Base-by-base conservation (phyloP, 257 asterid species). In the Solanum sparsipilum region DNA sequence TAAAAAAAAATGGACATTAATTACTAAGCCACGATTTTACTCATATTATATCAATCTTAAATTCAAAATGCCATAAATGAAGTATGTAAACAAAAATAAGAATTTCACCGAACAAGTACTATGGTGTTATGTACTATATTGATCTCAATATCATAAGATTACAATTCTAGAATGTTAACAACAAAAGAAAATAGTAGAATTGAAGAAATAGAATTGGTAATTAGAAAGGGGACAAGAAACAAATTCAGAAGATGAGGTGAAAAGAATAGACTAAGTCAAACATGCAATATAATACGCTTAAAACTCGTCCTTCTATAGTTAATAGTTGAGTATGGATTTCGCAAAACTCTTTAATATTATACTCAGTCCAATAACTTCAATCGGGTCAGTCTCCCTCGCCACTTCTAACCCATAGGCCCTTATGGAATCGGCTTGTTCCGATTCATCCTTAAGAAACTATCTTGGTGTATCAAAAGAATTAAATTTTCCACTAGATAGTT, bases 21-120 rank as follows among this genome's bases (percentile, higher is more conserved):
- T 56, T 56, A 56, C 0, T 56, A 0, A 2, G 9, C 4, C 23
- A 52, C 4, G 0, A 16, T 16, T 52, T 6, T 16, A 52, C 9
- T 52, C 9, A 52, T 52, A 52, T 16, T 16, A 52, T 52, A 16
- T 52, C 9, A 52, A 16, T 52, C 23, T 52, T 52, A 0, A 0
- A 52, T 52, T 52, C 21, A 52, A 52, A 48, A 18, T 56, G 1
- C 0, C 65, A 56, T 56, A 1, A 56, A 56, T 18, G 63, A 6
- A 2, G 63, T 18, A 0, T 0, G n/a, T 56, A 56, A 56, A 7
- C 4, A 6, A 56, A 46, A 56, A 56, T 56, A 56, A 56, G 0
- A 13, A 25, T 67, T 25, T 67, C 21, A 27, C 34, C 35, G 0
- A 15, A 67, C 20, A 67, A 67, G 0, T 15, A 67, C 4, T 27